Conservation (phyloP, 2,329 filamentous ascomycete genomes). For the Coleophoma cylindrospora region DNA sequence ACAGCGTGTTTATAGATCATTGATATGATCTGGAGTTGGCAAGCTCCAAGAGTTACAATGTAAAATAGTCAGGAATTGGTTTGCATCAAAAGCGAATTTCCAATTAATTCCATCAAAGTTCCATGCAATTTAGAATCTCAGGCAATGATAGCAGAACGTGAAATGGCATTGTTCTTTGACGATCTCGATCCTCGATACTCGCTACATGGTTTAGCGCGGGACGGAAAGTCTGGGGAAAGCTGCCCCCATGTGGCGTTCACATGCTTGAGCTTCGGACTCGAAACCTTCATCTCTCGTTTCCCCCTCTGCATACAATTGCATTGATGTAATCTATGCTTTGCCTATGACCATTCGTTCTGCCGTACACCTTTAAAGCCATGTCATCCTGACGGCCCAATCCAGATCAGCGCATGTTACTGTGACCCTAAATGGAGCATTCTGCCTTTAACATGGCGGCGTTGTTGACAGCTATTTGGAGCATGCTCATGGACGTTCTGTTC, state of each 20-base stretch:
- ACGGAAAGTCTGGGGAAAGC: not conserved
- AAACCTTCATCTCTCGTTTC: not conserved
- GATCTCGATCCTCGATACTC: not conserved
- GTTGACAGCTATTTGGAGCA: conserved; percentile 42
- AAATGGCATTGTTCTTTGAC: too few species aligned
- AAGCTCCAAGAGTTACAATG: too few species aligned
- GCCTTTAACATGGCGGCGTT: conserved; percentile 19
- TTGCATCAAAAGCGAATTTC: too few species aligned
- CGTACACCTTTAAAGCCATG: not conserved
- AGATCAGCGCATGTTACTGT: not conserved
- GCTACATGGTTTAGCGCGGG: not conserved
- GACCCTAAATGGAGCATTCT: not conserved
- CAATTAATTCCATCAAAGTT: too few species aligned
- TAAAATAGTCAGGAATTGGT: too few species aligned
- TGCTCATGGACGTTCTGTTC: conserved; percentile 54
- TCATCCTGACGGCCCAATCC: not conserved
- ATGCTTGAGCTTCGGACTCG: not conserved
- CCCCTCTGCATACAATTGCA: not conserved
- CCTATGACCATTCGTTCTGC: not conserved
- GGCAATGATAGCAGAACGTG: too few species aligned
- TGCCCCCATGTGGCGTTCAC: not conserved
- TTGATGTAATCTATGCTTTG: not conserved
- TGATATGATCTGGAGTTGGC: too few species aligned
- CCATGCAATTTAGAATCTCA: too few species aligned
- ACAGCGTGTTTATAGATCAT: too few species aligned